A percentile compares a stretch with the other conserved stretches of the same genome.
Evolutionary conservation across 176 grass and related monocot genomes (phyloP).

Genomic region (Tillandsia leiboldiana): DNA sequence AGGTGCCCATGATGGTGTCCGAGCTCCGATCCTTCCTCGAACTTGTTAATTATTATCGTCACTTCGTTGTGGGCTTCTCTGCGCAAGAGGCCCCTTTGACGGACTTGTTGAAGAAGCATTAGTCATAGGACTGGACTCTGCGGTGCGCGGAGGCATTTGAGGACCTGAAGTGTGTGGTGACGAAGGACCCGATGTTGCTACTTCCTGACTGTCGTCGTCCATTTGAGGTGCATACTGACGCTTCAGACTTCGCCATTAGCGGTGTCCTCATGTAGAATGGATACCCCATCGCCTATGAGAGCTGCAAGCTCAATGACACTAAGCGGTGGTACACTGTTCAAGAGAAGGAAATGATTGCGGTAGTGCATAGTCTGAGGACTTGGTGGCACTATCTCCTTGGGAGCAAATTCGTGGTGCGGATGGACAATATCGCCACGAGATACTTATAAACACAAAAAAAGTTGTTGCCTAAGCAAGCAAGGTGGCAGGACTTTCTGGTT

Average conservation of each 20-base stretch:
- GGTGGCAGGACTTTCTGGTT: not conserved
- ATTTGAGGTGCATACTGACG: not conserved
- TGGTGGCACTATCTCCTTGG: not conserved
- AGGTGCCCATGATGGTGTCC: not conserved
- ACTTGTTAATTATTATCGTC: not conserved
- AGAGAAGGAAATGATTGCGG: not conserved
- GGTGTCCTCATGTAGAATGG: not conserved
- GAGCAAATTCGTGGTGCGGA: not conserved
- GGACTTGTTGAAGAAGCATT: not conserved
- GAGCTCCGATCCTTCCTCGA: not conserved
- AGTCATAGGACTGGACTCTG: not conserved
- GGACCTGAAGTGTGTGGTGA: not conserved
- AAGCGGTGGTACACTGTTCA: not conserved
- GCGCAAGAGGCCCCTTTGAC: not conserved
- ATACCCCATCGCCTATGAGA: not conserved
- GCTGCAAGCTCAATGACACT: too few relatives aligned
- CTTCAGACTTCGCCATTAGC: not conserved
- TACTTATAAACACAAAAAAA: not conserved
- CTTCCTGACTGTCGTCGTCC: not conserved
- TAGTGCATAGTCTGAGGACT: not conserved
- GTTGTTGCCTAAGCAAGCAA: not conserved
- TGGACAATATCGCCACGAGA: not conserved
- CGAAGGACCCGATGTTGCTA: not conserved
- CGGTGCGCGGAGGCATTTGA: not conserved
- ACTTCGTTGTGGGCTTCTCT: not conserved